Conservation (phyloP, 352 stramenopile species). For the Peronosclerospora sorghi region DNA sequence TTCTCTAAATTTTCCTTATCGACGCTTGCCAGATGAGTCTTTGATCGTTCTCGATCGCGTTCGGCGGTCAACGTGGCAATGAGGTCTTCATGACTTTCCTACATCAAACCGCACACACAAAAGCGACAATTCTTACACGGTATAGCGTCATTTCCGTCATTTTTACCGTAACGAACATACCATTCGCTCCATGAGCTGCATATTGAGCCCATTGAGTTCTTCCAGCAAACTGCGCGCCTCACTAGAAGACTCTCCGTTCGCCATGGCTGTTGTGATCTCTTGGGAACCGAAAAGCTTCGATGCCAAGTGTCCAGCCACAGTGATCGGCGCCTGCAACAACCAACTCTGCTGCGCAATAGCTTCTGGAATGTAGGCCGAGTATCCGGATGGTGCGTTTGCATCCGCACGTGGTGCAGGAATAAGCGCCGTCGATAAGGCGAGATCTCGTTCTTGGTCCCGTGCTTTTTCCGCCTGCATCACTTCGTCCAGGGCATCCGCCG, state of each 20-base stretch:
- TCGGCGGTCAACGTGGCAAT: conserved; percentile 63
- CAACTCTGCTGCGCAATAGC: conserved; percentile 47
- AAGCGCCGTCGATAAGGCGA: conserved; percentile 24
- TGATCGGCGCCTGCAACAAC: conserved; percentile 56
- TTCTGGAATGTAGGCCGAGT: conserved; percentile 33
- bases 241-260: conserved; percentile 11
- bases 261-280: conserved; percentile 16
- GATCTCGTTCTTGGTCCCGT: conserved; percentile 26
- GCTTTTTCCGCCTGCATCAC: conserved; percentile 38
- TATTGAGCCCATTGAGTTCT: conserved; percentile 76
- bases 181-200: conserved; percentile 72
- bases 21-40: conserved; percentile 44
- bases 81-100: conserved; percentile 68
- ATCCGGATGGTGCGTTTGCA: conserved; percentile 10
- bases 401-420: conserved; percentile 11
- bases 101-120: too few relatives aligned
- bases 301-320: conserved; percentile 42
- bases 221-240: conserved; percentile 69
- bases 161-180: conserved; percentile 27
- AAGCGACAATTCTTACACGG: too few relatives aligned
- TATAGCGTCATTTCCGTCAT: too few relatives aligned
- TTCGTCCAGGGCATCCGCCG: conserved; percentile 64
- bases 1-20: conserved; percentile 52
- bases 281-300: conserved; percentile 64
- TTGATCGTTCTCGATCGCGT: conserved; percentile 64